Base-by-base conservation (phyloP, 345 rosid genomes). In the Gossypium herbaceum region DNA sequence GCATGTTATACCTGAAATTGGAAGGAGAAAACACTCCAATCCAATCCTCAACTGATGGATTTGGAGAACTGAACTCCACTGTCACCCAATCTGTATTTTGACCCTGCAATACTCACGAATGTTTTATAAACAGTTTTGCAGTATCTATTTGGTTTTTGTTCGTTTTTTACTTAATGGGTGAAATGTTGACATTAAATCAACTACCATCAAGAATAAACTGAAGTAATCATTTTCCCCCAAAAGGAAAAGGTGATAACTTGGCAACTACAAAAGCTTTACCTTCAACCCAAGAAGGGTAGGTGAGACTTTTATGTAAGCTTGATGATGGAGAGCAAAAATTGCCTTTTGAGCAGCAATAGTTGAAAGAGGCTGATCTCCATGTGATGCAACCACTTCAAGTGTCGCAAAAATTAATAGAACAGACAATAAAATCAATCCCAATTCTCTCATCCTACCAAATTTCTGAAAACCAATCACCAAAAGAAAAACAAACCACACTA, bases 21-120 rank as follows among this genome's bases (percentile, higher is more conserved):
- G 88, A 86, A 69, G 97, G 92, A 67, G 96, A 91, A 83, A 91
- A 89, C 52, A 91, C 92, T 69, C 88, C 97, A 80, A 91, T 88
- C 92, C 97, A 88, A 71, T 91, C 91, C 84, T 85, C 90, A 79
- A 68, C 57, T n/a, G 89, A 85, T 56, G 94, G 92, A 60, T 78
- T 79, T 2, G 83, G 83, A 73, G 82, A 84, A 62, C 56, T 68
- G 63, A 75, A 88, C 48, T 85, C 82, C 45, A 91, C 82, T 47
- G 77, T 79, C 43, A 88, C 83, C 81, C 85, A 79, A 57, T 85
- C 93, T 2, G 86, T 71, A 76, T 82, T 88, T 82, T 80, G 83
- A 66, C 92, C 93, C 97, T 89, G 73, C 16, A 57, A 59, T 45
- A 51, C 2, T 51, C 60, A 9, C 9, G 17, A 27, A 69, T 45